Conservation (phyloP, 192 early-diverging fungal genomes). For the Coemansia sp. region DNA sequence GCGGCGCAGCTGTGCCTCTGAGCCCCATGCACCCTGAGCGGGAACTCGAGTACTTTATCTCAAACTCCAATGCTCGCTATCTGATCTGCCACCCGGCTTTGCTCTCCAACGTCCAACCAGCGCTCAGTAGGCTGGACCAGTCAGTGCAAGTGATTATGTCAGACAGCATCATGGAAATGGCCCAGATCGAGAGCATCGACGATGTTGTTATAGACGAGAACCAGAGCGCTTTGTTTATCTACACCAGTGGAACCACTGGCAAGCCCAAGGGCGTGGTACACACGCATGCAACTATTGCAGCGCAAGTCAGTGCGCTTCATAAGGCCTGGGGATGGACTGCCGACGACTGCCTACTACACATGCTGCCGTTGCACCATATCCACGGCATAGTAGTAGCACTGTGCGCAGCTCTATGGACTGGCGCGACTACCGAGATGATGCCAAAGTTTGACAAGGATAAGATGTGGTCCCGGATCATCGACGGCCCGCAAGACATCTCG, state of each 20-base stretch:
- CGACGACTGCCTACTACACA: slow-evolving; percentile 73
- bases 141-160: slow-evolving; percentile 22
- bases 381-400: slow-evolving; percentile 72
- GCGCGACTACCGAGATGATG: slow-evolving; percentile 79
- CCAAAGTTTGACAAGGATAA: slow-evolving; percentile 65
- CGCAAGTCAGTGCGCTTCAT: slow-evolving; percentile 68
- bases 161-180: slow-evolving; percentile 22
- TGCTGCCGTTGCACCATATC: slow-evolving; percentile 84
- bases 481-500: slow-evolving; percentile 60
- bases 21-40: slow-evolving; percentile 67
- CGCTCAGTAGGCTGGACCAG: slow-evolving; percentile 39
- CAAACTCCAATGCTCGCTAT: slow-evolving; percentile 64
- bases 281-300: slow-evolving; percentile 66
- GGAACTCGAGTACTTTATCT: slow-evolving; percentile 77
- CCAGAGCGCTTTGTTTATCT: slow-evolving; percentile 72
- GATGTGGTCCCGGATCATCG: slow-evolving; percentile 70
- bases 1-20: slow-evolving; percentile 82
- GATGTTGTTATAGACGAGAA: slow-evolving; percentile 42
- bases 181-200: background rate
- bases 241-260: slow-evolving; percentile 74
- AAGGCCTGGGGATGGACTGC: slow-evolving; percentile 72
- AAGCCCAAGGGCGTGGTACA: slow-evolving; percentile 86
- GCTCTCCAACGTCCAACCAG: slow-evolving; percentile 27
- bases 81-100: slow-evolving; percentile 63
- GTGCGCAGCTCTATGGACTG: slow-evolving; percentile 65